These are phyloP conservation scores for Artemisia argyi DNA, from an alignment of 129 eudicot species.

Conservation along the genomic window DNA sequence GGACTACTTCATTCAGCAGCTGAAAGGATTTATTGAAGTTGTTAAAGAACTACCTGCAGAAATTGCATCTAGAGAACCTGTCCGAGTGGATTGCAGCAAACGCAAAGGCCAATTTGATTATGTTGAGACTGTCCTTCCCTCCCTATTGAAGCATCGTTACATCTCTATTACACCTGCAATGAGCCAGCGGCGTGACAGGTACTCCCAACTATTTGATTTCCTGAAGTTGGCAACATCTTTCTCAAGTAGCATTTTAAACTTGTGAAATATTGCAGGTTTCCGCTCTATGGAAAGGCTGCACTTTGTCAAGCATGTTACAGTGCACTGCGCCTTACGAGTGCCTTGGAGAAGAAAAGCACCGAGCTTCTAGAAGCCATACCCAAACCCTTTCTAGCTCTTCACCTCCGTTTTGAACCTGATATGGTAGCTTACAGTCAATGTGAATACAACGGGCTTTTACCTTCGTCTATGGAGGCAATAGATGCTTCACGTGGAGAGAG, in stretches of 20 bases:
- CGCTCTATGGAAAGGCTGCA: slow-evolving; percentile 86
- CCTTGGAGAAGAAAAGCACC: slow-evolving; percentile 67
- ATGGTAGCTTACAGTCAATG: slow-evolving; percentile 99
- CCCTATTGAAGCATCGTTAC: slow-evolving; percentile 74
- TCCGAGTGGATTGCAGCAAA: slow-evolving; percentile 89
- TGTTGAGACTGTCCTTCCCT: slow-evolving; percentile 79
- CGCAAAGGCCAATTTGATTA: slow-evolving; percentile 98
- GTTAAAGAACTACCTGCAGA: slow-evolving; percentile 82
- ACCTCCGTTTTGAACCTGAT: slow-evolving; percentile 98
- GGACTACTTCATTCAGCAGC: slow-evolving; percentile 79
- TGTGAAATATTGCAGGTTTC: slow-evolving; percentile 59
- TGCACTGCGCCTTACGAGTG: slow-evolving; percentile 65
- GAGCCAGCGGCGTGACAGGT: slow-evolving; percentile 99
- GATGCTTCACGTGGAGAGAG: slow-evolving; percentile 83
- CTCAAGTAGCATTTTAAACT: background rate
- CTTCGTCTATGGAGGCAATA: slow-evolving; percentile 61
- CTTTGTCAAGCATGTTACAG: slow-evolving; percentile 96
- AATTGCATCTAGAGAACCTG: slow-evolving; percentile 78
- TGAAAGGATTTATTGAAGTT: slow-evolving; percentile 66
- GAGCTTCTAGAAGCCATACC: slow-evolving; percentile 91
- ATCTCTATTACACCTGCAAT: slow-evolving; percentile 94
- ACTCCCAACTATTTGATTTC: slow-evolving; percentile 17
- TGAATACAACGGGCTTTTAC: slow-evolving; percentile 65
- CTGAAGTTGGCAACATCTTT: slow-evolving; percentile 7
- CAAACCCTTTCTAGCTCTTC: slow-evolving; percentile 92